Base-by-base conservation (phyloP, 2,329 filamentous ascomycete species). In the Trichoderma sp. region DNA sequence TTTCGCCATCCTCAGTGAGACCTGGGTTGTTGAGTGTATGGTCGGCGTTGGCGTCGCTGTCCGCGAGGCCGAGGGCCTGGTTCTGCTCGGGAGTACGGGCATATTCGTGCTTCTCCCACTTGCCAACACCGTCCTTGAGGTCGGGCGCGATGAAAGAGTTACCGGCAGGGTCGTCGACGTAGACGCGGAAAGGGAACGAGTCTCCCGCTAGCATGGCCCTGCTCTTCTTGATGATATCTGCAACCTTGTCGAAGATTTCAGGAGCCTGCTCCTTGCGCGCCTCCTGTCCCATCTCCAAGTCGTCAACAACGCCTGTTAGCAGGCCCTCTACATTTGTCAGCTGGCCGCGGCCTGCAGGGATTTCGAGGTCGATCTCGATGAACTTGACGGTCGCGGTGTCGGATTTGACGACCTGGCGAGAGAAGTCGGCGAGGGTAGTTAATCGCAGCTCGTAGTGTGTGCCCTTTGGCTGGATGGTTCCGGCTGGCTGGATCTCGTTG, bases 81-180 rank as follows among this genome's bases (percentile, higher is more conserved):
- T 99, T 99, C 81, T 98, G 95, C 78, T 94, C 93, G 1, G 90
- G 84, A 1, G 92, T 95, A 72, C 96, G 91, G 68, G 90, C 82
- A 79, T 96, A 99, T 78, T 98, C 93, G 73, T 89, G 88, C 81
- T 95, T 94, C 75, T 90, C 89, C 89, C 95, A 98, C 83, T 98
- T 98, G 76, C 93, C 92, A n/a, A 92, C 88, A 61, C 89, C 88
- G 75, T 93, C 92, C 74, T 90, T 91, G 73, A 93, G 88, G 74
- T 94, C 92, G 15, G 96, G 96, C 62, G 97, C 92, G 77, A 99
- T 97, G 87, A 95, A 98, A 2, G 94, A 97, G 86, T 99, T 99
- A 69, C 96, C 96, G 1, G 95, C 93, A 3, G 93, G 92, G 80
- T 99, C 96, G 79, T 99, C 94, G 62, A 98, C 85, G 53, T 90